Evolutionary conservation across 257 asterid genomes (phyloP), one percentile per base, ranked within the genome.

Genomic region (Parsonsia alboflavescens): DNA sequence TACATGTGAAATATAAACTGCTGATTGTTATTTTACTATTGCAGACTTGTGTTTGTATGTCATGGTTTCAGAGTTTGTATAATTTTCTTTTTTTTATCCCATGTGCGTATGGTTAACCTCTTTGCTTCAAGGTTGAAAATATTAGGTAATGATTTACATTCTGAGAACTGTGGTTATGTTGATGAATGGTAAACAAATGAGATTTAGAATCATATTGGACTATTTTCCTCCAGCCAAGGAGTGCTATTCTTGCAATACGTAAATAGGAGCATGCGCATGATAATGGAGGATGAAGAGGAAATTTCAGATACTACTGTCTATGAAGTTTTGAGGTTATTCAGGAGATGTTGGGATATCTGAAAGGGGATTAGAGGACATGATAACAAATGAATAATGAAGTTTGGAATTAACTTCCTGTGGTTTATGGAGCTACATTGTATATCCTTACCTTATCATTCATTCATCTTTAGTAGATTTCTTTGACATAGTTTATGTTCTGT

Each of bases 1-100:
- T 71, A 61, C 42, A 70, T 72, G 76, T 42, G 59, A 45, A 21
- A 62, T 30, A 15, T 62, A 33, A 62, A 62, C 21, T 30, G 22
- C 45, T 15, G 41, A 62, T 49, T 36, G 39, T 71, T 54, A 49
- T 50, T 44, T 36, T 61, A 72, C 70, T 66, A 22, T 76, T 9
- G 24, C 10, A n/a, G 17, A 28, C 49, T 36, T 10, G 52, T 61
- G n/a, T 46, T 7, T 59, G 24, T 13, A 48, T 26, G 54, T 42
- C 42, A 72, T 56, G 52, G 15, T 56, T 6, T 1, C 17, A 2
- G 5, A 5, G 17, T 61, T 7, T 64, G 45, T 39, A 13, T 39
- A 11, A 36, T 36, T 36, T 36, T 64, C 21, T 28, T 10, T 26
- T 54, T 56, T n/a, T 4, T 71, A 28, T 42, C 21, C 8, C 6